phyloP scores from a whole-genome alignment of 495 filamentous ascomycete species.

The Daldinia loculata region DNA sequence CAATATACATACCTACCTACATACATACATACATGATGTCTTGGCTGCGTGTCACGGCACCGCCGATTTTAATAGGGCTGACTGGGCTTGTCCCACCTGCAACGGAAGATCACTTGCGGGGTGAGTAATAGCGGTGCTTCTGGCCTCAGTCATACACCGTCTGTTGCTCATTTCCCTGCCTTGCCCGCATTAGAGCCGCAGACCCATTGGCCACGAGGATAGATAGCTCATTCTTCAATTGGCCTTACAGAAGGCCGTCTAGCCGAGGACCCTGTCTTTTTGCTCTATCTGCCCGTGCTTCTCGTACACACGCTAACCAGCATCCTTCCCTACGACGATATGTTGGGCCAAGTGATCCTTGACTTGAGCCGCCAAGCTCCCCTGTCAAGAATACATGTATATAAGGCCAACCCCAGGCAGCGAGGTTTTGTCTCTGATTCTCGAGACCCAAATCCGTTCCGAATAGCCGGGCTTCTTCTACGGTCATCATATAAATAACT shows the following conservation, averaged over 20 bases:
- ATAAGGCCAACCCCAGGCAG: slow-evolving; percentile 26
- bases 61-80: slow-evolving; percentile 40
- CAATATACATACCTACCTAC: slow-evolving; percentile 12
- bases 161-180: slow-evolving; percentile 27
- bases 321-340: slow-evolving; percentile 6
- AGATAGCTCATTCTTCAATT: slow-evolving; percentile 33
- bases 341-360: slow-evolving; percentile 26
- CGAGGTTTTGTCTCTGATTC: slow-evolving; percentile 2
- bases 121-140: slow-evolving; percentile 37
- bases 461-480: slow-evolving; percentile 5
- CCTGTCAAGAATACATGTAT: slow-evolving; percentile 17
- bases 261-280: slow-evolving; percentile 15
- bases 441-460: slow-evolving; percentile 6
- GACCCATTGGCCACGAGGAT: slow-evolving; percentile 24
- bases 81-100: slow-evolving; percentile 22
- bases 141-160: slow-evolving; percentile 38
- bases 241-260: slow-evolving; percentile 28
- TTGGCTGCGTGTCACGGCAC: slow-evolving; percentile 39
- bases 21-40: slow-evolving; percentile 15
- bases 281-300: background rate
- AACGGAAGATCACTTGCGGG: slow-evolving; percentile 35
- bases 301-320: slow-evolving; percentile 33
- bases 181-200: slow-evolving; percentile 11
- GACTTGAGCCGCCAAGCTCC: slow-evolving; percentile 40
- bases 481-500: slow-evolving; percentile 21